These are phyloP conservation scores for Datisca glomerata DNA, from an alignment of 306 rosid species.

Conservation along the genomic window DNA sequence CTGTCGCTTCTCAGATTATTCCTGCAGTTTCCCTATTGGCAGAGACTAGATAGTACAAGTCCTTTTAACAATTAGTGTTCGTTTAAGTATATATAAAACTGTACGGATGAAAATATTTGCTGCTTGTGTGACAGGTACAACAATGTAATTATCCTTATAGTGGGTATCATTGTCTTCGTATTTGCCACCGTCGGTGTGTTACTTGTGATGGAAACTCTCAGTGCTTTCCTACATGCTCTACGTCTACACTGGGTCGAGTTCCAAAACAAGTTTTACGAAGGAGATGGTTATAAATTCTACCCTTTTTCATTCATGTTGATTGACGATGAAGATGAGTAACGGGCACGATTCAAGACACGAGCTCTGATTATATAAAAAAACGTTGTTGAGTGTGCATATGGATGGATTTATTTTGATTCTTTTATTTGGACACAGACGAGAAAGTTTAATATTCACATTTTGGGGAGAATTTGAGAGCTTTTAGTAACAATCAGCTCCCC, in stretches of 20 bases:
- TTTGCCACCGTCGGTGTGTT: conserved; percentile 83
- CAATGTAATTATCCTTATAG: conserved; percentile 43
- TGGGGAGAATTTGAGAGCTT: conserved; percentile 19
- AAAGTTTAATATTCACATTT: conserved; percentile 13
- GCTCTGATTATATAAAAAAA: conserved; percentile 11
- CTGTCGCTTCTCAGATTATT: not conserved
- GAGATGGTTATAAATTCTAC: conserved; percentile 76
- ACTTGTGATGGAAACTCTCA: conserved; percentile 79
- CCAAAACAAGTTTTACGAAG: conserved; percentile 89
- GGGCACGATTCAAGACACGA: conserved; percentile 1
- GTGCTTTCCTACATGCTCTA: conserved; percentile 95
- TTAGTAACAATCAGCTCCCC: conserved; percentile 20
- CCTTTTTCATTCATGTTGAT: conserved; percentile 59
- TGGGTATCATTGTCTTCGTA: conserved; percentile 61
- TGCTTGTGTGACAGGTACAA: conserved; percentile 45
- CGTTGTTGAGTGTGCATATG: conserved; percentile 35
- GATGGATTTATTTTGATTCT: conserved; percentile 38
- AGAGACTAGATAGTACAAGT: not conserved
- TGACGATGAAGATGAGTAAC: conserved; percentile 51
- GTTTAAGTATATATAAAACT: not conserved
- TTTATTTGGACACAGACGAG: conserved; percentile 38
- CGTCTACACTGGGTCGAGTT: conserved; percentile 99
- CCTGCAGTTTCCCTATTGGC: conserved; percentile 8
- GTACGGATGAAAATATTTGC: not conserved
- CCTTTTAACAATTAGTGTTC: no score